Evolutionary conservation across 345 rosid genomes (phyloP).

Genomic region (Trapa incisa): DNA sequence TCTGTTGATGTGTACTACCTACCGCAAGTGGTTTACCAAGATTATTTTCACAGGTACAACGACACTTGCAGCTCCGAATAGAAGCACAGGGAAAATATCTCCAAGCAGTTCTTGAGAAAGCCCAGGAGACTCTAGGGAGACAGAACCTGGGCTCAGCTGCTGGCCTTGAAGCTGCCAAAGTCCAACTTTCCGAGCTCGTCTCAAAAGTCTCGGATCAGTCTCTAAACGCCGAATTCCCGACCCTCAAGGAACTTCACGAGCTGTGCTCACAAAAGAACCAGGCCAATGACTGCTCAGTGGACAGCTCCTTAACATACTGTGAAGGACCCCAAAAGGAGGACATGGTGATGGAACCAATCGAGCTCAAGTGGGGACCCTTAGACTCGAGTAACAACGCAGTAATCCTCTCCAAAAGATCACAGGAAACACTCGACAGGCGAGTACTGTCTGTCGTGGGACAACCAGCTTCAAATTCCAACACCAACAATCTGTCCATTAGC

Average conservation of each 20-base stretch:
- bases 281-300: slow-evolving; percentile 62
- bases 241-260: slow-evolving; percentile 54
- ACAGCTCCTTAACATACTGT: slow-evolving; percentile 75
- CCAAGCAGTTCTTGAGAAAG: slow-evolving; percentile 25
- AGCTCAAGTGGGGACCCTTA: slow-evolving; percentile 56
- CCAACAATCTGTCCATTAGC: slow-evolving; percentile 52
- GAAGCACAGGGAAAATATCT: slow-evolving; percentile 34
- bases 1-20: not conserved
- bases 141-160: slow-evolving; percentile 48
- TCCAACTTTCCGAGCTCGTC: slow-evolving; percentile 75
- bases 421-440: slow-evolving; percentile 27
- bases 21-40: not conserved
- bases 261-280: slow-evolving; percentile 35
- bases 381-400: slow-evolving; percentile 28
- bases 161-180: slow-evolving; percentile 88
- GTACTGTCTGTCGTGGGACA: slow-evolving; percentile 11
- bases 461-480: not conserved
- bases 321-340: slow-evolving; percentile 60
- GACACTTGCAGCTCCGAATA: slow-evolving; percentile 30
- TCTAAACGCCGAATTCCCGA: slow-evolving; percentile 51
- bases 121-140: slow-evolving; percentile 33
- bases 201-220: slow-evolving; percentile 61
- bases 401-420: slow-evolving; percentile 27
- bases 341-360: slow-evolving; percentile 30
- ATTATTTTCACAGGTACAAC: slow-evolving; percentile 18